Evolutionary conservation across 305 asterid species (phyloP).

Genomic region (Fraxinus velutina): DNA sequence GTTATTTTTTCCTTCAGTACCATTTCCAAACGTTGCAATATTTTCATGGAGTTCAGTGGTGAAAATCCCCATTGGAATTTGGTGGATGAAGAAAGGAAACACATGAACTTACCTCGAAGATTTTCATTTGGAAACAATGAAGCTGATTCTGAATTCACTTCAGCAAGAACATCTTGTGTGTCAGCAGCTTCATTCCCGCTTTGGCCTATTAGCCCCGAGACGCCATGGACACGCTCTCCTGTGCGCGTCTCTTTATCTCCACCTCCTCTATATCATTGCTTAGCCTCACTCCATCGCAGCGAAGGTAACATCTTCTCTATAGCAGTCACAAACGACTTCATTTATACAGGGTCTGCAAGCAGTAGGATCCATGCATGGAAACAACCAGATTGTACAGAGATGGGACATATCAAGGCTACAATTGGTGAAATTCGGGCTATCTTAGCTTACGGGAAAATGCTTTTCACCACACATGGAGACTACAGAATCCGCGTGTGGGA

Average conservation of each 20-base stretch:
- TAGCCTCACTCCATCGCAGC: slow-evolving; percentile 62
- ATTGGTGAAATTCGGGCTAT: slow-evolving; percentile 51
- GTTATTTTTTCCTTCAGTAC: not conserved
- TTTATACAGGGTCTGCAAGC: slow-evolving; percentile 63
- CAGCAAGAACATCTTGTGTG: slow-evolving; percentile 60
- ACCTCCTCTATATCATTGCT: slow-evolving; percentile 55
- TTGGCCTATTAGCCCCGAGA: slow-evolving; percentile 51
- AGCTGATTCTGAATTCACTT: slow-evolving; percentile 34
- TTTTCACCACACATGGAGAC: slow-evolving; percentile 61
- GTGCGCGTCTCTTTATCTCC: slow-evolving; percentile 35
- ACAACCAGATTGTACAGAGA: slow-evolving; percentile 59
- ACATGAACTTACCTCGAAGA: slow-evolving; percentile 42
- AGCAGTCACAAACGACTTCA: slow-evolving; percentile 44
- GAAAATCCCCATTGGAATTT: slow-evolving; percentile 41
- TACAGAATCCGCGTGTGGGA: slow-evolving; percentile 64
- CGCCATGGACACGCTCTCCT: slow-evolving; percentile 68
- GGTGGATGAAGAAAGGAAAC: slow-evolving; percentile 37
- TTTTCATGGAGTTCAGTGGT: slow-evolving; percentile 40
- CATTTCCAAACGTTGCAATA: not conserved
- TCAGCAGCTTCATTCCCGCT: slow-evolving; percentile 55
- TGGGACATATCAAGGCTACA: slow-evolving; percentile 48
- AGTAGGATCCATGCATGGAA: slow-evolving; percentile 68
- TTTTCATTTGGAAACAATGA: slow-evolving; percentile 48
- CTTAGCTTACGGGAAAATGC: slow-evolving; percentile 46
- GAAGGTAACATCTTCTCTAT: slow-evolving; percentile 57